These are phyloP conservation scores for Cyclotella kingstonii DNA, from an alignment of 108 stramenopile genomes.

Conservation along the genomic window DNA sequence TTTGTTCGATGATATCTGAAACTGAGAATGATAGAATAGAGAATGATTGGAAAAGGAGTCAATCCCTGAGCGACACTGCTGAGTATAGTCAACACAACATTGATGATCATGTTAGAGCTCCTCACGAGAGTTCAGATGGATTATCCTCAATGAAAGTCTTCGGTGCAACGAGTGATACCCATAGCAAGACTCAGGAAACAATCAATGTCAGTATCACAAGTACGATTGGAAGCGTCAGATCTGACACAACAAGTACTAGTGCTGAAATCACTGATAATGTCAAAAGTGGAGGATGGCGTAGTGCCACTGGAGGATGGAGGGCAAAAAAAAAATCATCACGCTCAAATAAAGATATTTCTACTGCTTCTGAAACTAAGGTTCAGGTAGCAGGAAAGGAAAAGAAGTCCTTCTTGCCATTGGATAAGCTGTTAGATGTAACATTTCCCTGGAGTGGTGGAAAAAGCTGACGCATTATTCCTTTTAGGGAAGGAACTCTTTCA, in stretches of 20 bases:
- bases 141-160: conserved; percentile 17
- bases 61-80: conserved; percentile 5
- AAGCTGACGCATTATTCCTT: background rate
- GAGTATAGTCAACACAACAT: conserved; percentile 1
- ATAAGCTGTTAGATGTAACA: conserved; percentile 15
- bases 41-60: background rate
- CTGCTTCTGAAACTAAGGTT: background rate
- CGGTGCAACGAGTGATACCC: conserved; percentile 13
- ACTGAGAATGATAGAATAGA: conserved; percentile 16
- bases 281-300: conserved; percentile 10
- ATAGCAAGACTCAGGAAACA: background rate
- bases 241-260: conserved; percentile 18
- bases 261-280: conserved; percentile 10
- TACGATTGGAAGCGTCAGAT: conserved; percentile 7
- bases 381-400: conserved; percentile 15
- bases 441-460: conserved; percentile 15
- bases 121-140: conserved; percentile 8
- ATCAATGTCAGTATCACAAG: conserved; percentile 1
- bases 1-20: conserved; percentile 29
- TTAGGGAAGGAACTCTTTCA: background rate
- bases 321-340: conserved; percentile 30
- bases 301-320: conserved; percentile 17
- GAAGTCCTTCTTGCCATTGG: conserved; percentile 35
- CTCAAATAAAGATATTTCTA: conserved; percentile 4
- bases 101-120: conserved; percentile 1